A percentile compares a stretch with the other conserved stretches of the same genome.
Conservation (phyloP, 2,329 filamentous ascomycete species). For the Lecanicillium sp. region DNA sequence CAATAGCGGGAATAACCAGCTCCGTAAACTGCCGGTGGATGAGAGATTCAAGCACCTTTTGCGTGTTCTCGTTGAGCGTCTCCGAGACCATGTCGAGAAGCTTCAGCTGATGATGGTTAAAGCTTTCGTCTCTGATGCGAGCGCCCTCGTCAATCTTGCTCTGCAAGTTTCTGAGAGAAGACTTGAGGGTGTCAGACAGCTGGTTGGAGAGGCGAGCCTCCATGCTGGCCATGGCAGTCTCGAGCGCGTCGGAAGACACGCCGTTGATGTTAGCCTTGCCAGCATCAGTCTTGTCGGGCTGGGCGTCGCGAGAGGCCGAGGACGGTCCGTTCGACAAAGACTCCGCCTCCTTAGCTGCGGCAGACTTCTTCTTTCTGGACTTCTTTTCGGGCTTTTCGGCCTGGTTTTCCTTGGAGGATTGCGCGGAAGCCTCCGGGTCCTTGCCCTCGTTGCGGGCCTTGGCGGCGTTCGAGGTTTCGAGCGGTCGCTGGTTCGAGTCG, state of each 20-base stretch:
- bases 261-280: conserved; percentile 25
- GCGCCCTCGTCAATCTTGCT: conserved; percentile 61
- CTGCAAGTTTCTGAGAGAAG: conserved; percentile 56
- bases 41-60: conserved; percentile 69
- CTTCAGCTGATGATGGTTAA: conserved; percentile 47
- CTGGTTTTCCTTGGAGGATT: conserved; percentile 32
- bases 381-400: conserved; percentile 58
- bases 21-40: conserved; percentile 70
- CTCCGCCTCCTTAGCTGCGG: conserved; percentile 38
- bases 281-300: conserved; percentile 26
- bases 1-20: conserved; percentile 68
- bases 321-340: conserved; percentile 36
- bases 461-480: conserved; percentile 28
- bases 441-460: conserved; percentile 41
- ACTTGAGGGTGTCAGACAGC: conserved; percentile 46
- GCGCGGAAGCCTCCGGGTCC: conserved; percentile 40
- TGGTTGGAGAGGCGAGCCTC: conserved; percentile 45
- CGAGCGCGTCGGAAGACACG: conserved; percentile 42
- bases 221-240: conserved; percentile 48
- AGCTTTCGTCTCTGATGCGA: conserved; percentile 43
- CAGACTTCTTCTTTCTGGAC: conserved; percentile 62
- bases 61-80: conserved; percentile 56
- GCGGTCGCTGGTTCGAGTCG: conserved; percentile 26
- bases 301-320: conserved; percentile 29
- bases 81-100: conserved; percentile 53